These are phyloP conservation scores for Cryphonectria parasitica DNA, from an alignment of 2,329 filamentous ascomycete genomes.

Conservation along the genomic window DNA sequence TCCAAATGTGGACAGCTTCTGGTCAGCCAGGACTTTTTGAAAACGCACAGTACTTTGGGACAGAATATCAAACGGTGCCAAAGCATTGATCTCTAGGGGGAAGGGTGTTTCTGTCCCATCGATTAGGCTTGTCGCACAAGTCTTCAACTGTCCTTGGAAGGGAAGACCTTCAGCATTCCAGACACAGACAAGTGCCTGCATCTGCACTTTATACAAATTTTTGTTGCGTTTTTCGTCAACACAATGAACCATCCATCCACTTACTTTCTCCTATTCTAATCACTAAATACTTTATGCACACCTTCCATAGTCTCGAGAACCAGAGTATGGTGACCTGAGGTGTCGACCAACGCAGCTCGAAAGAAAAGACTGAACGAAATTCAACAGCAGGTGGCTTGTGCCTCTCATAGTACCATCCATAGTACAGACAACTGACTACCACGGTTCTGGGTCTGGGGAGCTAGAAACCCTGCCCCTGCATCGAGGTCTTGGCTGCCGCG, in stretches of 20 bases:
- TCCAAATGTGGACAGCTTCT: not conserved
- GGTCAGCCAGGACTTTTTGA: not conserved
- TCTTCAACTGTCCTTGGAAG: not conserved
- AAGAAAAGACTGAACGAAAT: not conserved
- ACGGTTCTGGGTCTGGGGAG: not conserved
- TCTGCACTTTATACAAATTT: not conserved
- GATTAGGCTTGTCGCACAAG: not conserved
- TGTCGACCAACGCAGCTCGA: not conserved
- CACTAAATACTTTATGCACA: not conserved
- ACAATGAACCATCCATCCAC: not conserved
- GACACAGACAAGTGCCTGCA: not conserved
- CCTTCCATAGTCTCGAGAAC: not conserved
- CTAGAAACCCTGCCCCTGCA: slow-evolving; percentile 17
- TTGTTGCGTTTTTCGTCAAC: not conserved
- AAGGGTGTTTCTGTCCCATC: not conserved
- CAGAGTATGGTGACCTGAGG: not conserved
- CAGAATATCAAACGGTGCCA: not conserved
- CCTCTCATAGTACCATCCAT: not conserved
- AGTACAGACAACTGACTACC: not conserved
- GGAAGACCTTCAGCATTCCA: not conserved
- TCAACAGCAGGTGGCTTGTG: not conserved
- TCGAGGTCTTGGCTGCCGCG: slow-evolving; percentile 27
- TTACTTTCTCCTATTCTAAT: not conserved
- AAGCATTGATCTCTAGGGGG: not conserved
- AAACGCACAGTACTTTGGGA: not conserved